These are phyloP conservation scores for Schizophyllum amplum DNA, from an alignment of 1,284 basidiomycete genomes.

Conservation along the genomic window DNA sequence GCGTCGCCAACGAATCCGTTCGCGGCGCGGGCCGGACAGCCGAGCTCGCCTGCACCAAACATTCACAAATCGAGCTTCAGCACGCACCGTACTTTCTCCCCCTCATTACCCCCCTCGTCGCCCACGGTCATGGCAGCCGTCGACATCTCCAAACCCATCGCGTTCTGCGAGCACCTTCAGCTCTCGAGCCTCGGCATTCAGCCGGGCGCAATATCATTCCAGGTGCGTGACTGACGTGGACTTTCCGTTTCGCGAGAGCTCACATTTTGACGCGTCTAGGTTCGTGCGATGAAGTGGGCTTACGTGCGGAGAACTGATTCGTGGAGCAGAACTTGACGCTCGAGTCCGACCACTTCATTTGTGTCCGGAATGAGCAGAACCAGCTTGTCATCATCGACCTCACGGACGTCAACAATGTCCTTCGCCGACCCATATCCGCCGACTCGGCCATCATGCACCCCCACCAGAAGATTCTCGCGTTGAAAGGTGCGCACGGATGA, in stretches of 20 bases:
- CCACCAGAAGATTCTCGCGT: conserved; percentile 91
- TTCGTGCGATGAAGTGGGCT: neutral
- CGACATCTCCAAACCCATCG: conserved; percentile 63
- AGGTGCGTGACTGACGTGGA: conserved; percentile 45
- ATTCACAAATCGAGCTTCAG: neutral
- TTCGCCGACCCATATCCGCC: conserved; percentile 92
- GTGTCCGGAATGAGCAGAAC: conserved; percentile 84
- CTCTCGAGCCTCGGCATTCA: conserved; percentile 95
- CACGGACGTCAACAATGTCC: conserved; percentile 90
- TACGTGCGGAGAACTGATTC: conserved; percentile 10
- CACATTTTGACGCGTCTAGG: conserved; percentile 7
- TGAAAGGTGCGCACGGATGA: conserved; percentile 79
- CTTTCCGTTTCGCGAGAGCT: conserved; percentile 14
- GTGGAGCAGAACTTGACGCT: conserved; percentile 71
- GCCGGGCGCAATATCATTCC: conserved; percentile 95
- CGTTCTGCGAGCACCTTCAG: conserved; percentile 84
- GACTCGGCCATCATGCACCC: conserved; percentile 99
- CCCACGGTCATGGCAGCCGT: conserved; percentile 11
- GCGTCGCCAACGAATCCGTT: neutral
- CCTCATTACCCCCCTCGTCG: neutral
- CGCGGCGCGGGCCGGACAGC: neutral
- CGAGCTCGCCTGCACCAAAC: neutral
- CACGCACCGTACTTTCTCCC: neutral
- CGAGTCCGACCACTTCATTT: conserved; percentile 97
- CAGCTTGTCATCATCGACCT: conserved; percentile 98